phyloP scores from a whole-genome alignment of 495 filamentous ascomycete genomes.

The Aspergillus cristatus region DNA sequence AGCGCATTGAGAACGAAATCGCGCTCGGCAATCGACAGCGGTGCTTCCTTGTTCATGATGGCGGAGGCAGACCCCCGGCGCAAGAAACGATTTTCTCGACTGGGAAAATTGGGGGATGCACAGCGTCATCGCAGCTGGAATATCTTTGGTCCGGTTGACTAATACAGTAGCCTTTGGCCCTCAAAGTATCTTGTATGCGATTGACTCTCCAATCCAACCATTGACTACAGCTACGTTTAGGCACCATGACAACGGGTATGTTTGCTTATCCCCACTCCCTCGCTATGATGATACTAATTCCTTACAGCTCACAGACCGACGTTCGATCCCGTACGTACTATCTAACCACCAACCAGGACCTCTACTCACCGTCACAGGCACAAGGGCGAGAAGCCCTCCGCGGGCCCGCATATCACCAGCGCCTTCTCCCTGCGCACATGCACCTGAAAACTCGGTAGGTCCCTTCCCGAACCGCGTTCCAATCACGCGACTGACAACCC shows the following conservation, averaged over 20 bases:
- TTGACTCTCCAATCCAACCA: conserved; percentile 3
- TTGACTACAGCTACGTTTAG: too few relatives aligned
- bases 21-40: conserved; percentile 70
- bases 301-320: conserved; percentile 68
- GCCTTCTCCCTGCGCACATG: conserved; percentile 86
- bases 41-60: conserved; percentile 81
- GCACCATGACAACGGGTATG: conserved; percentile 63
- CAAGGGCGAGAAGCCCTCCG: conserved; percentile 90
- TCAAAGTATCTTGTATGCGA: too few relatives aligned
- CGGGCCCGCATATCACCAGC: conserved; percentile 92
- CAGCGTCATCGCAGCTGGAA: conserved; percentile 16
- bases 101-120: conserved; percentile 12
- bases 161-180: conserved; percentile 9
- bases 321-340: conserved; percentile 70
- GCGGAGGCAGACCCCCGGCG: conserved; percentile 15
- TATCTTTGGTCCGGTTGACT: too few relatives aligned
- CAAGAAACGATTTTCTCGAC: conserved; percentile 16
- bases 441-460: conserved; percentile 74
- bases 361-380: conserved; percentile 49
- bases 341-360: conserved; percentile 2
- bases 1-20: conserved; percentile 69
- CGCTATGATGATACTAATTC: conserved; percentile 14
- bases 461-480: not conserved
- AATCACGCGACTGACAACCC: too few relatives aligned
- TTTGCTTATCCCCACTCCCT: not conserved